Base-by-base conservation (phyloP, 2,329 filamentous ascomycete genomes). In the Cladophialophora exuberans region DNA sequence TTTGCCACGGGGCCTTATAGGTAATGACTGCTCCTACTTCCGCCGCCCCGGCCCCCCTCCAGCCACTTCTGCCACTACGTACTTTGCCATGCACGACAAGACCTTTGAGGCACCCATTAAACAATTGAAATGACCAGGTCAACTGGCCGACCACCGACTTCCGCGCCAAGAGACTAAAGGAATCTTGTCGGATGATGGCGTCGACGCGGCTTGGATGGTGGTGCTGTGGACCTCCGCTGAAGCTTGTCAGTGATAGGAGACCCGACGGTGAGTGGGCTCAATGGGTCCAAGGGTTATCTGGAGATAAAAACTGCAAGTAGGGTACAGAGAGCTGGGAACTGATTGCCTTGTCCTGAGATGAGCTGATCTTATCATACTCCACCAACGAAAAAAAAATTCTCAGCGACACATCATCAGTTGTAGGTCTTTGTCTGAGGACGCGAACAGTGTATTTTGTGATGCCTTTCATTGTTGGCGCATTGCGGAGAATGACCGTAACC, bases 51-150 rank as follows among this genome's bases (percentile, higher is more conserved):
- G n/a, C n/a, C 33, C 28, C 33, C 33, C 33, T 20, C 22, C 35
- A 9, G 13, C 17, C 35, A 20, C 11, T 11, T 23, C 22, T 1
- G 18, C 6, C 39, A n/a, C n/a, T n/a, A n/a, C n/a, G n/a, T n/a
- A n/a, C n/a, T n/a, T n/a, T n/a, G n/a, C n/a, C n/a, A n/a, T n/a
- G n/a, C n/a, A n/a, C n/a, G n/a, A n/a, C n/a, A n/a, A n/a, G n/a
- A n/a, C n/a, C n/a, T n/a, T n/a, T n/a, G n/a, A n/a, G n/a, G n/a
- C n/a, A n/a, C n/a, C n/a, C n/a, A n/a, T n/a, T 5, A 31, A 45
- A 45, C 31, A 23, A 13, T 49, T 49, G 46, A 49, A 49, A 49
- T 49, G 46, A 49, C 46, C 22, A 22, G n/a, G 44, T n/a, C 17
- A 20, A 6, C 3, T 18, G 7, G 39, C 9, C 26, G 18, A 18